Evolutionary conservation across 345 rosid genomes (phyloP).

Genomic region (Cochlearia excelsa): DNA sequence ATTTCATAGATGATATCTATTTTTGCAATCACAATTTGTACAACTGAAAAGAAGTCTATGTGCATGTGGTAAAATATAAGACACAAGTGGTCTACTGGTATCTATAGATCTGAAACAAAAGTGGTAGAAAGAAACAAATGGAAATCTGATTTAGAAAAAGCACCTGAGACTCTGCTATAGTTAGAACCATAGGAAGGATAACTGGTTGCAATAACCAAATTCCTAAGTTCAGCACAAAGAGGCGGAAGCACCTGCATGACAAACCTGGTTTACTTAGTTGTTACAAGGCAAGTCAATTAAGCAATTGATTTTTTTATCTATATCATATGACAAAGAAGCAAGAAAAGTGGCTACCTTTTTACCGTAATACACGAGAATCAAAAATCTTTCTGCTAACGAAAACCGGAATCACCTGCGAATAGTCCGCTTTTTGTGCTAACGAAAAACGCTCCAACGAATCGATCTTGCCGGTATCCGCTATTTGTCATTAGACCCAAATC

Average conservation of each 20-base stretch:
- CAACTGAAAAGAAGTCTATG: slow-evolving; percentile 9
- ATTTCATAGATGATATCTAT: not conserved
- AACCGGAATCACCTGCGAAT: too few species aligned
- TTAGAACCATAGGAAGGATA: slow-evolving; percentile 96
- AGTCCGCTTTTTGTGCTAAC: too few species aligned
- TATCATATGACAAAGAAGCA: too few species aligned
- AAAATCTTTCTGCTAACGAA: slow-evolving; percentile 98
- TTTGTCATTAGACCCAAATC: too few species aligned
- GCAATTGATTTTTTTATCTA: slow-evolving; percentile 7
- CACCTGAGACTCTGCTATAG: slow-evolving; percentile 96
- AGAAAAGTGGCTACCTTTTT: slow-evolving; percentile 63
- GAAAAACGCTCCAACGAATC: too few species aligned
- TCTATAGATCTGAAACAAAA: slow-evolving; percentile 7
- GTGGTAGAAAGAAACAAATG: slow-evolving; percentile 20
- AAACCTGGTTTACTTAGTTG: slow-evolving; percentile 25
- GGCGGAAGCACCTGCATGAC: slow-evolving; percentile 87
- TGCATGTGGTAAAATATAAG: slow-evolving; percentile 6
- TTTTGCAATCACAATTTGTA: slow-evolving; percentile 8
- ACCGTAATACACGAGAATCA: slow-evolving; percentile 93
- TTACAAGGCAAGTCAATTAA: slow-evolving; percentile 6
- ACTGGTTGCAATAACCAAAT: slow-evolving; percentile 93
- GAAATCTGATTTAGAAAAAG: not conserved
- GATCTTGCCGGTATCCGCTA: too few species aligned
- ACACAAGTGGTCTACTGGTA: not conserved
- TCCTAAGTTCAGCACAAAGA: slow-evolving; percentile 96